These are phyloP conservation scores for Populus euphratica DNA, from an alignment of 345 rosid genomes.

Conservation along the genomic window DNA sequence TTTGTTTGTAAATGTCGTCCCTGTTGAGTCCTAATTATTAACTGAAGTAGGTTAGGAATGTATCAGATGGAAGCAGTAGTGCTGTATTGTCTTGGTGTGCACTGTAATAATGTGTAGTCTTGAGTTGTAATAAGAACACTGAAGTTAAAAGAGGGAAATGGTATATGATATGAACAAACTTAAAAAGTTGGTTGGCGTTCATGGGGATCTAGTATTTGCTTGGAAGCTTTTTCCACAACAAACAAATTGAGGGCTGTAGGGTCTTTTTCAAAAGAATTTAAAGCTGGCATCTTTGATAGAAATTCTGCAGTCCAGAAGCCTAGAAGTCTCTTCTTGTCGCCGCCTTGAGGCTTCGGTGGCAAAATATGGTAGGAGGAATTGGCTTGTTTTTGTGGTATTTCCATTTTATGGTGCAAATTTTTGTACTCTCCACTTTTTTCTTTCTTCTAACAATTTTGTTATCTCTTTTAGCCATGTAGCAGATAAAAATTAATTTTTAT, in stretches of 20 bases:
- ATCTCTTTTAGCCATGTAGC: no score
- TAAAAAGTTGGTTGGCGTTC: not conserved
- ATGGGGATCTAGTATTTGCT: not conserved
- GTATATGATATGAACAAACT: not conserved
- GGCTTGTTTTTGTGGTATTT: no score
- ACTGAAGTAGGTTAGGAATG: not conserved
- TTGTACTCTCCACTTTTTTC: no score
- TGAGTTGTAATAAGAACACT: not conserved
- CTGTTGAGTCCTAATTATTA: not conserved
- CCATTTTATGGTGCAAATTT: no score
- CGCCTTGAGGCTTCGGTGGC: no score
- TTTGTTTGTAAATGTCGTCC: conserved; percentile 19
- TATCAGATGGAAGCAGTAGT: conserved; percentile 3
- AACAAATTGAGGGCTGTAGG: not conserved
- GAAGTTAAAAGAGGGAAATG: not conserved
- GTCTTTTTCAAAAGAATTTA: not conserved
- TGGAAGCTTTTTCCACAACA: not conserved
- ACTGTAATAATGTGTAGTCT: not conserved
- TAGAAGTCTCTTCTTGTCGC: no score
- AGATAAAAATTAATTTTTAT: no score
- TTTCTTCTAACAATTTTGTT: no score
- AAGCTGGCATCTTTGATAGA: not conserved
- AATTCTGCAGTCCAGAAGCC: not conserved
- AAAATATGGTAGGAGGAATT: no score
- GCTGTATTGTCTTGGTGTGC: not conserved